A percentile compares a stretch with the other conserved stretches of the same genome.
Evolutionary conservation across 345 rosid genomes (phyloP).

Genomic region (Physaria fendleri): DNA sequence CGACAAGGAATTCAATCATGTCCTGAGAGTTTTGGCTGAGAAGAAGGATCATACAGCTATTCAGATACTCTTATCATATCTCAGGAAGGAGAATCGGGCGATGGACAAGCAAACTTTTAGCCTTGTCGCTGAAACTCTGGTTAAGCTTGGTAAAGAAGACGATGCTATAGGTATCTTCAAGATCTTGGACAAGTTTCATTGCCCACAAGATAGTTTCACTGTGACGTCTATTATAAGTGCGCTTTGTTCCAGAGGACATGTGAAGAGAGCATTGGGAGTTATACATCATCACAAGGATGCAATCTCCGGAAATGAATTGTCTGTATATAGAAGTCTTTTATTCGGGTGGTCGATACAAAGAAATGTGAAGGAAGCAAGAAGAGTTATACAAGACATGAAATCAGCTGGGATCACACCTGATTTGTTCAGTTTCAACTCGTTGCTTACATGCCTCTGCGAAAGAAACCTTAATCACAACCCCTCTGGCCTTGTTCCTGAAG

Average conservation of each 20-base stretch:
- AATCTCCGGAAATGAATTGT: constrained; percentile 36
- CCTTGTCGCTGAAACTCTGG: constrained; percentile 55
- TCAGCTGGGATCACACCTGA: constrained; percentile 47
- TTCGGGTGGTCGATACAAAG: constrained; percentile 61
- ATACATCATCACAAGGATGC: constrained; percentile 56
- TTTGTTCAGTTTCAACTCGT: constrained; percentile 60
- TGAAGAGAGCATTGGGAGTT: constrained; percentile 73
- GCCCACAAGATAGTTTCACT: constrained; percentile 47
- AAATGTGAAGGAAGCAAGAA: constrained; percentile 62
- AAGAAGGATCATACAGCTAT: constrained; percentile 63
- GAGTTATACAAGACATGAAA: constrained; percentile 69
- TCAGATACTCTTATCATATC: constrained; percentile 58
- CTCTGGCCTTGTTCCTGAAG: constrained; percentile 75
- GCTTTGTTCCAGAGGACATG: constrained; percentile 71
- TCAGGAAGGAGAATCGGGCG: constrained; percentile 44
- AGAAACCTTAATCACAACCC: constrained; percentile 56
- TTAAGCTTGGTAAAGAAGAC: constrained; percentile 65
- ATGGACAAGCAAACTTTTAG: constrained; percentile 58
- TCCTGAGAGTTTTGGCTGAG: constrained; percentile 54
- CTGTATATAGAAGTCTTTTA: constrained; percentile 57
- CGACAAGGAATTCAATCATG: constrained; percentile 58
- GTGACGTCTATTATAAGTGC: constrained; percentile 55
- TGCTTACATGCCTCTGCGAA: constrained; percentile 66
- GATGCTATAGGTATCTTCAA: constrained; percentile 82
- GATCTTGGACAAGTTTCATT: constrained; percentile 70